These are phyloP conservation scores for Dactylonectria macrodidyma DNA, from an alignment of 2,329 filamentous ascomycete species.

Conservation along the genomic window DNA sequence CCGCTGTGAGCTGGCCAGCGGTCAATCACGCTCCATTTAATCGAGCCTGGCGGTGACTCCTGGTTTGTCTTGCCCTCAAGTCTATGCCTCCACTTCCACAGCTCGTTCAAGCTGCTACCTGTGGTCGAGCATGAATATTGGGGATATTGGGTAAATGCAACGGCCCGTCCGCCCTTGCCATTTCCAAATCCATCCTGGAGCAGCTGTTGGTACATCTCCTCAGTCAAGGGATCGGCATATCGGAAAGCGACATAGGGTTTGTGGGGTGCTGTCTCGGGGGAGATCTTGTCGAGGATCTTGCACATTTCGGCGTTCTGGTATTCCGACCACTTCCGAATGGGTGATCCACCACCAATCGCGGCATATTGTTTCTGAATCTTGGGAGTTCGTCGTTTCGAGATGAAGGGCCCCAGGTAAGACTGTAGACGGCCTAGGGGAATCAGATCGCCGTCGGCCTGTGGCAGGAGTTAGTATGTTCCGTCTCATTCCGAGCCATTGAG, in stretches of 20 bases:
- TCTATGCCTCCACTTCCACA: constrained; percentile 96
- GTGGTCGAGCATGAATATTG: constrained; percentile 99
- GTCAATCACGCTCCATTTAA: constrained; percentile 98
- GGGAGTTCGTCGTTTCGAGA: constrained; percentile 88
- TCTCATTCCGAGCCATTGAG: constrained; percentile 4
- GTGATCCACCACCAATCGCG: constrained; percentile 96
- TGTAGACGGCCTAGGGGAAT: constrained; percentile 96
- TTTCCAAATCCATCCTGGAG: constrained; percentile 91
- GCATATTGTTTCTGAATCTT: constrained; percentile 98
- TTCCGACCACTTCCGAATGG: constrained; percentile 98
- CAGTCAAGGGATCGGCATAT: constrained; percentile 93
- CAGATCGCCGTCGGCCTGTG: constrained; percentile 88
- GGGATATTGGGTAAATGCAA: constrained; percentile 98
- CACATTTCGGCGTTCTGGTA: constrained; percentile 96
- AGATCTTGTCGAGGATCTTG: constrained; percentile 92
- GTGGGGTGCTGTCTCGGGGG: constrained; percentile 93
- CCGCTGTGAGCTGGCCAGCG: constrained; percentile 95
- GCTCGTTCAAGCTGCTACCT: constrained; percentile 93
- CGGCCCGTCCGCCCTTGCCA: constrained; percentile 91
- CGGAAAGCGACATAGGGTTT: constrained; percentile 98
- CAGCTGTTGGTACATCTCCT: constrained; percentile 89
- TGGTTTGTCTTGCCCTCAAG: constrained; percentile 82
- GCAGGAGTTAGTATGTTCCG: constrained; percentile 32
- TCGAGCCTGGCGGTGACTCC: constrained; percentile 73
- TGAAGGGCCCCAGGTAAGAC: constrained; percentile 89